Evolutionary conservation across 176 grass and related monocot species (phyloP).

Genomic region (Cymbopogon citratus): DNA sequence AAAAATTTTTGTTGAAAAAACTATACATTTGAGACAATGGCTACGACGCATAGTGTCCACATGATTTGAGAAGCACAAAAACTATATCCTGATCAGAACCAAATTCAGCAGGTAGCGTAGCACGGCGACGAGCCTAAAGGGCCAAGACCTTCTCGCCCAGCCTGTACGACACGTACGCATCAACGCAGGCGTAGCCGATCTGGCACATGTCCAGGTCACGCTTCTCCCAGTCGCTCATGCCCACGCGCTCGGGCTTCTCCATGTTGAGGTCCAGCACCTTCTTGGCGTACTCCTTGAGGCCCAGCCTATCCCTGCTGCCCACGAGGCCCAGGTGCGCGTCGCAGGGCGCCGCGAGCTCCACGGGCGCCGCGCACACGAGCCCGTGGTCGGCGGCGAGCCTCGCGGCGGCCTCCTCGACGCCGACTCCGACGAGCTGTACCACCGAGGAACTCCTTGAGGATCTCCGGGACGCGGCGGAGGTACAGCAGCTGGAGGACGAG

Average conservation of each 20-base stretch:
- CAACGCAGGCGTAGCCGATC: constrained; percentile 47
- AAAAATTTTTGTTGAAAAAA: too few species aligned
- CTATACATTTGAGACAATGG: too few species aligned
- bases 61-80: too few species aligned
- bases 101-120: too few species aligned
- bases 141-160: too few species aligned
- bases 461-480: constrained; percentile 20
- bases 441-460: constrained; percentile 28
- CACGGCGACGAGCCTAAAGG: too few species aligned
- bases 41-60: too few species aligned
- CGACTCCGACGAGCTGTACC: constrained; percentile 44
- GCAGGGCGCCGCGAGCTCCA: constrained; percentile 24
- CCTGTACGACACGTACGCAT: constrained; percentile 47
- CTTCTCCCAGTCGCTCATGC: constrained; percentile 52
- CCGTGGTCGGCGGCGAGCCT: constrained; percentile 39
- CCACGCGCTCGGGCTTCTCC: constrained; percentile 29
- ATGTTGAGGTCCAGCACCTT: too few species aligned
- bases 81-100: too few species aligned
- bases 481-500: constrained; percentile 49
- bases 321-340: background rate
- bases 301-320: background rate
- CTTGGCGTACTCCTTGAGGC: constrained; percentile 44
- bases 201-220: background rate
- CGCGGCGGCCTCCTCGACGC: constrained; percentile 3
- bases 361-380: constrained; percentile 12